Base-by-base conservation (phyloP, 164 flowering plant species). In the Warburgia ugandensis region DNA sequence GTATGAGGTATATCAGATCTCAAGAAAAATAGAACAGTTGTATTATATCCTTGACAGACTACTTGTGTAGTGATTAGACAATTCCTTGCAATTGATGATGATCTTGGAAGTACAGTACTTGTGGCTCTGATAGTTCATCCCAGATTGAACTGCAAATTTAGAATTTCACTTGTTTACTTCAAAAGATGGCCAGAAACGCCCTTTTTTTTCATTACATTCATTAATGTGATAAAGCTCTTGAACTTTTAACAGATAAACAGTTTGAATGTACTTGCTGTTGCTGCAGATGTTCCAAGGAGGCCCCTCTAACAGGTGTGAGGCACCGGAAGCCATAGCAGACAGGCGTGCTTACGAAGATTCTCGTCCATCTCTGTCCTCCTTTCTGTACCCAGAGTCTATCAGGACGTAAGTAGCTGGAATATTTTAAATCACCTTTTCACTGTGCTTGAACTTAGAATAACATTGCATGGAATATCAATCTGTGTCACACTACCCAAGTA, bases 341-440 rank as follows among this genome's bases (percentile, higher is more conserved):
- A 71, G 50, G 61, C 62, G 82, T 59, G 82, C 86, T 17, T 80
- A 77, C 50, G 86, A 80, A 60, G 77, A 80, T 70, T 61, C 68
- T 11, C 62, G 82, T 5, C 86, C 82, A 51, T 52, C 74, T 52
- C 75, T 80, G 29, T 68, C 79, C 10, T 73, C 78, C 17, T 37
- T 25, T 29, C 11, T 74, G 21, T 67, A 68, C 55, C 82, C 86
- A 23, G 80, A 80, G 48, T 56, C 56, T 31, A 53, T 79, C 44
- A 77, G 68, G 58, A 38, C 12, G 80, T 76, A 53, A 62, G 78
- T 68, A 61, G 16, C 50, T 29, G 17, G 21, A 50, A 43, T 17
- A 32, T 12, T 29, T 41, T 2, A 6, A 33, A 31, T 6, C 11
- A 4, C 6, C 11, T 30, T 10, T 48, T 42, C 25, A 17, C 11